Evolutionary conservation across 306 rosid species (phyloP), one percentile per base, ranked within the genome.

Genomic region (Trifolium repens): DNA sequence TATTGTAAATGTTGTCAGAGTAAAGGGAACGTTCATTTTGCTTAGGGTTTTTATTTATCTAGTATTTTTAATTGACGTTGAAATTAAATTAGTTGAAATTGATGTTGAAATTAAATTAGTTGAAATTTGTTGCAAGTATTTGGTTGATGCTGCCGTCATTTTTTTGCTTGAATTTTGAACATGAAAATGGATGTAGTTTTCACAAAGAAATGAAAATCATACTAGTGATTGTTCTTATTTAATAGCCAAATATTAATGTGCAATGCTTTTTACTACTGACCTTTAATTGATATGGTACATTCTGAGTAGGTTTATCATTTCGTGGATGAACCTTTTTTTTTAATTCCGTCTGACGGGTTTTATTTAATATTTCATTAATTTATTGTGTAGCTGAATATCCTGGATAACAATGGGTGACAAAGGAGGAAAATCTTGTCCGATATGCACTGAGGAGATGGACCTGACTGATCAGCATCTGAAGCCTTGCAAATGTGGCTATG

Each of bases 371-470:
- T 71, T 42, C 16, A 50, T 46, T 34, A 24, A n/a, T 67, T 82
- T 71, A 13, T 40, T 6, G 43, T 64, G 22, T 8, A 72, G 80
- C 78, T 79, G 43, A 79, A 72, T 54, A 72, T 62, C 73, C 72
- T 72, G 86, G 85, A 53, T 12, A 66, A 83, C 27, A 24, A 86
- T 86, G 89, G 73, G 73, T 37, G 87, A 80, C 65, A 85, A 73
- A 72, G 83, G 85, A 35, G 81, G 16, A 67, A 86, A 83, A 80
- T 73, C 87, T 15, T 86, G 89, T 67, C 89, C 87, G 57, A 86
- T 86, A 73, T 86, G 89, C 65, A 83, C 89, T 2, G 89, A 83
- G 83, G 85, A 80, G 57, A 86, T 86, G 89, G 89, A 86, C 81
- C 72, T 83, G 46, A 86, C 89, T 35, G 89, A 86, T 81, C 89